These are phyloP conservation scores for Myochromella boudieri DNA, from an alignment of 768 basidiomycete species.

Conservation along the genomic window DNA sequence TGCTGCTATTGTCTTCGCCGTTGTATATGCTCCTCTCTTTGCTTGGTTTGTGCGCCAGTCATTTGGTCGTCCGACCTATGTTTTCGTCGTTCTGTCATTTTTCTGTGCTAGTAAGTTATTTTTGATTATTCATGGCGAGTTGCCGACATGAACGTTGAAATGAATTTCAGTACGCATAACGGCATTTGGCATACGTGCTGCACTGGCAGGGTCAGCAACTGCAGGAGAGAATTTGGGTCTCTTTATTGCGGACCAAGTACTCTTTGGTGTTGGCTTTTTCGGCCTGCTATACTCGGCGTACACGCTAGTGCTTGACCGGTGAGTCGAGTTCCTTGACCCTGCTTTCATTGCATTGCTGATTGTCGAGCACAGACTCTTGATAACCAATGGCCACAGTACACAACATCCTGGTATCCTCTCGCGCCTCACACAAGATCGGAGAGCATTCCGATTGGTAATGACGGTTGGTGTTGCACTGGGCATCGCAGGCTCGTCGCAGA, in stretches of 20 bases:
- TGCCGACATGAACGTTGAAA: not conserved
- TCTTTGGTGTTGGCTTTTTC: slow-evolving; percentile 43
- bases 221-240: slow-evolving; percentile 30
- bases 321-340: slow-evolving; percentile 1
- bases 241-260: slow-evolving; percentile 37
- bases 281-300: slow-evolving; percentile 43
- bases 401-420: slow-evolving; percentile 17
- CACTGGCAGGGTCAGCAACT: slow-evolving; percentile 29
- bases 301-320: slow-evolving; percentile 43
- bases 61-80: slow-evolving; percentile 30
- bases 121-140: not conserved
- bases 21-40: slow-evolving; percentile 30
- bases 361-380: too few species aligned
- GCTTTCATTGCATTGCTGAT: too few species aligned
- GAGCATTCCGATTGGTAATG: slow-evolving; percentile 29
- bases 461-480: slow-evolving; percentile 32
- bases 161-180: slow-evolving; percentile 35
- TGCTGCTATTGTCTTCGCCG: slow-evolving; percentile 34
- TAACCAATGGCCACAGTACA: too few species aligned
- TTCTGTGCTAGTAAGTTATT: slow-evolving; percentile 38
- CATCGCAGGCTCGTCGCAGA: slow-evolving; percentile 26
- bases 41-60: slow-evolving; percentile 29
- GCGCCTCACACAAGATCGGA: slow-evolving; percentile 27
- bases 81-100: slow-evolving; percentile 30
- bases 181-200: slow-evolving; percentile 40